These are phyloP conservation scores for Trametes elegans DNA, from an alignment of 768 basidiomycete genomes.

Conservation along the genomic window DNA sequence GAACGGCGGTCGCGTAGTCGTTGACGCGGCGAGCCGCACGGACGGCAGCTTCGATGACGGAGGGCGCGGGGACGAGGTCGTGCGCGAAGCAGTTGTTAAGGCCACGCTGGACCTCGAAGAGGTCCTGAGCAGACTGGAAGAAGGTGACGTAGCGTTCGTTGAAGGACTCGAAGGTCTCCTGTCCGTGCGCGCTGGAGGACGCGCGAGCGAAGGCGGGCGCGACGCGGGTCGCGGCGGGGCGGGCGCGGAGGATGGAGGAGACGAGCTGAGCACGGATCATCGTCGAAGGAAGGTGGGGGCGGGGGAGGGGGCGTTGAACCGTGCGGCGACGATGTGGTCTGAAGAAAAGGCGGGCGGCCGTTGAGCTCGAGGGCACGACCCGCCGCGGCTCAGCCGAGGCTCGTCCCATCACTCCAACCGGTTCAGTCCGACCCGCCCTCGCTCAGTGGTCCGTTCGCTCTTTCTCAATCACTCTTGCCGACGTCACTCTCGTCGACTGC, in stretches of 20 bases:
- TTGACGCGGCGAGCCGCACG: slow-evolving; percentile 88
- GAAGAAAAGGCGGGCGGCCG: slow-evolving; percentile 20
- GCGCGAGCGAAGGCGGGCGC: slow-evolving; percentile 47
- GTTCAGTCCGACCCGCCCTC: slow-evolving; percentile 26
- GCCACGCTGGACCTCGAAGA: slow-evolving; percentile 98
- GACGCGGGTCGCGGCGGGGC: slow-evolving; percentile 42
- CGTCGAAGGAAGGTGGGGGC: slow-evolving; percentile 16
- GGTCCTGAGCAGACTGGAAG: slow-evolving; percentile 89
- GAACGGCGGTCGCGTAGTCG: slow-evolving; percentile 95
- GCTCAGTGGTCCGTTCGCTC: not conserved
- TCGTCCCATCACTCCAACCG: slow-evolving; percentile 27
- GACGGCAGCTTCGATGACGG: slow-evolving; percentile 84
- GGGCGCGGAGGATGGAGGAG: slow-evolving; percentile 62
- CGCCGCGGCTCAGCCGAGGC: slow-evolving; percentile 27
- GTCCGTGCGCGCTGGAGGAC: slow-evolving; percentile 63
- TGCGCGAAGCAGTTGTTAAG: slow-evolving; percentile 99
- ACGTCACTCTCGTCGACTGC: not conserved
- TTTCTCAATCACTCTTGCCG: too few relatives aligned
- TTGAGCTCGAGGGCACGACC: slow-evolving; percentile 18
- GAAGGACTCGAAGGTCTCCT: slow-evolving; percentile 94
- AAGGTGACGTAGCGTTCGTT: slow-evolving; percentile 91
- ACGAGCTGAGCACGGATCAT: slow-evolving; percentile 60
- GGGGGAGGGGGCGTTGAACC: slow-evolving; percentile 3
- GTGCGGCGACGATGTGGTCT: slow-evolving; percentile 14
- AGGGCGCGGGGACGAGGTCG: slow-evolving; percentile 86